phyloP scores from a whole-genome alignment of 1,139 yeast genomes.

The Pichia sp. region DNA sequence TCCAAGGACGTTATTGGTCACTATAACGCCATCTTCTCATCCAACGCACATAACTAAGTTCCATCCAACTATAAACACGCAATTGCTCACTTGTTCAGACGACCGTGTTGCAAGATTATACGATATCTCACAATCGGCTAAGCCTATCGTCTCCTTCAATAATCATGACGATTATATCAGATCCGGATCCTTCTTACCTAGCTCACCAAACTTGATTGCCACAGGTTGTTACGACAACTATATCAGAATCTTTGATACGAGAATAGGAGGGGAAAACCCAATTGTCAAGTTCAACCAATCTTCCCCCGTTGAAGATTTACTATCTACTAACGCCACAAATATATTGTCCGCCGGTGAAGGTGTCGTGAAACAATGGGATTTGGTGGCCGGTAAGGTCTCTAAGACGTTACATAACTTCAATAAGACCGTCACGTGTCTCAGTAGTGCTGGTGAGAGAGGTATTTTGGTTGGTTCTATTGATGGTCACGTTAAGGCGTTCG shows the following conservation, averaged over 20 bases:
- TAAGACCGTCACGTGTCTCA: slow-evolving; percentile 83
- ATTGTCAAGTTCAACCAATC: slow-evolving; percentile 48
- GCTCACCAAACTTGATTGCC: slow-evolving; percentile 66
- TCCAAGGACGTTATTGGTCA: slow-evolving; percentile 72
- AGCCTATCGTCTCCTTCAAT: slow-evolving; percentile 59
- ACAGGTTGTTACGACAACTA: slow-evolving; percentile 93
- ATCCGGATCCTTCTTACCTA: slow-evolving; percentile 64
- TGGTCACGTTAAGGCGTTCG: slow-evolving; percentile 95
- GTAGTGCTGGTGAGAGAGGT: slow-evolving; percentile 64
- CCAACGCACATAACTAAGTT: slow-evolving; percentile 95
- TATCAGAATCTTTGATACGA: slow-evolving; percentile 80
- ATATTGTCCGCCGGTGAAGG: slow-evolving; percentile 86
- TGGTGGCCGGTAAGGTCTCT: slow-evolving; percentile 63
- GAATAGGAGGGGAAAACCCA: slow-evolving; percentile 43
- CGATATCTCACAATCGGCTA: slow-evolving; percentile 74
- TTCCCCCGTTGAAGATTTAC: slow-evolving; percentile 84
- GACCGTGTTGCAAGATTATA: slow-evolving; percentile 81
- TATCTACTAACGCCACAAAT: slow-evolving; percentile 73
- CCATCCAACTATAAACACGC: slow-evolving; percentile 66
- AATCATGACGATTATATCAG: slow-evolving; percentile 89
- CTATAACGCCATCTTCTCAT: slow-evolving; percentile 73
- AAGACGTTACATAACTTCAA: slow-evolving; percentile 74
- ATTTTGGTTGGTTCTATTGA: slow-evolving; percentile 89
- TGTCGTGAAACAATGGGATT: slow-evolving; percentile 84
- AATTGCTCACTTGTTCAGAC: slow-evolving; percentile 83